Base-by-base conservation (phyloP, 139 green algal genomes). In the Chlorella ohadii region DNA sequence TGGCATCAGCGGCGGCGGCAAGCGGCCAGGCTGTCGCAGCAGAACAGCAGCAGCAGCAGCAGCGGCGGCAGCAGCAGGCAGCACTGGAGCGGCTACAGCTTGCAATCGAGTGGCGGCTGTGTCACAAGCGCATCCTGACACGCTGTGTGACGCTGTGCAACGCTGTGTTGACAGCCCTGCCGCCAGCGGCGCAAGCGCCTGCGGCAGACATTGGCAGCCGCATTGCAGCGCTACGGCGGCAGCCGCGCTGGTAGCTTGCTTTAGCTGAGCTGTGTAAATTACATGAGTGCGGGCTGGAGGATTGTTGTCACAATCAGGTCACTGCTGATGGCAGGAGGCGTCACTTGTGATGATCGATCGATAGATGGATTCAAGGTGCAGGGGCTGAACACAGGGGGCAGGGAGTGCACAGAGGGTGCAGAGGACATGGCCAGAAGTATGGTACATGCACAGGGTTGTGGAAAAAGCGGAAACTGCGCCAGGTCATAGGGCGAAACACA, bases 81-180 rank as follows among this genome's bases (percentile, higher is more conserved):
- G 59, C 59, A 15, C 4, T 23, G 4, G 59, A 81, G 67, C 38
- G 76, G 51, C 56, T 87, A 57, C 16, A 28, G 2, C n/a, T 82
- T 12, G 73, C 63, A 2, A 7, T 87, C 9, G 36, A 66, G 57
- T 87, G 83, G 83, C 78, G 83, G 19, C 59, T 73, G 11, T 23
- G 34, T 12, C 33, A 87, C 31, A 87, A 87, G 56, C 64, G 41
- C 34, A 84, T 65, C 11, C 57, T 87, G 41, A 5, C 44, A 1
- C 57, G 38, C 0, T 57, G 66, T 15, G 55, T 79, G 2, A 23
- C 31, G 2, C 3, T 87, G 19, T 84, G 74, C 5, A 36, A 68
- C n/a, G 36, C 68, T 13, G 59, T 76, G n/a, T 41, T 87, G 39
- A 63, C 17, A 51, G 63, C 63, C 0, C 41, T 74, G 16, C 78